Evolutionary conservation across 1,284 basidiomycete genomes (phyloP), one percentile per base, ranked within the genome.

Genomic region (Pyrrhoderma lamaoense): DNA sequence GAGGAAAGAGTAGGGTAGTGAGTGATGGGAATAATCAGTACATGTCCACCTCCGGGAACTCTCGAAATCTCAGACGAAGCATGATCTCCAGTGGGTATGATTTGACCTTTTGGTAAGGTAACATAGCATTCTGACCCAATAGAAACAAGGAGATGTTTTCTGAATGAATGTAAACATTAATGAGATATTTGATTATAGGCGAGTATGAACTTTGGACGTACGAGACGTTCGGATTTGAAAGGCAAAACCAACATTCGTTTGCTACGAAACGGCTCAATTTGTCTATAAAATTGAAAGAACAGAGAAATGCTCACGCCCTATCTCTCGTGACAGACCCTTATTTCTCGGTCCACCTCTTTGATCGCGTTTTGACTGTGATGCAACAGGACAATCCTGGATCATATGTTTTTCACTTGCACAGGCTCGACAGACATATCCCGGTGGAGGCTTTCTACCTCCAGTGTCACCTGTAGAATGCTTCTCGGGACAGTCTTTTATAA

Each of bases 201-300:
- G 2, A 49, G 36, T 9, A 27, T n/a, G 27, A 8, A 43, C 46
- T 34, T 4, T 27, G 31, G 11, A 68, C 82, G 57, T 63, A 88
- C 86, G 87, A 83, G 27, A 93, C 74, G 60, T 81, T 85, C 1
- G 93, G 93, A 64, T 96, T 96, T 45, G 90, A 93, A 50, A 97
- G 64, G 65, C 93, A 97, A 72, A 96, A 96, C 93, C 93, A 96
- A 66, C 93, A 94, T 68, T 91, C 86, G 55, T 85, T 85, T 56
- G 89, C 88, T 90, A 59, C 16, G 34, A 45, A 47, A n/a, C 34
- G 46, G 35, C 27, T 46, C 52, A 25, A 47, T 53, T 56, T 34
- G 38, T 39, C 42, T n/a, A 38, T 19, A 9, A n/a, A 18, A 18
- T 42, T n/a, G n/a, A n/a, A n/a, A n/a, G n/a, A n/a, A n/a, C n/a